Percentiles rank a stretch among this genome's conserved stretches.
Conservation (phyloP, 164 flowering plant species). For the grape (Vitis vinifera) region ASM3070453v1 NC_081807.1:11941001-11941500, state of each 20-base stretch:
- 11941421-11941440: slow-evolving; percentile 22
- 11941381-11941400: slow-evolving; percentile 12
- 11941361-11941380: slow-evolving; percentile 15
- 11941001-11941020: too few relatives aligned
- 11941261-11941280: not conserved
- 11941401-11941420: slow-evolving; percentile 13
- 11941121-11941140: too few relatives aligned
- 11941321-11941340: slow-evolving; percentile 18
- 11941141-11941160: too few relatives aligned
- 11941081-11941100: too few relatives aligned
- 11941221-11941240: not conserved
- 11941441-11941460: slow-evolving; percentile 22
- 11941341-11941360: slow-evolving; percentile 1
- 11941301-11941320: slow-evolving; percentile 16
- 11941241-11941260: not conserved
- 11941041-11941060: too few relatives aligned
- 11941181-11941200: not conserved
- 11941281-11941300: slow-evolving; percentile 5
- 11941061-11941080: too few relatives aligned
- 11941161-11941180: not conserved
- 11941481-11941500: slow-evolving; percentile 11
- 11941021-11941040: too few relatives aligned
- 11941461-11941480: slow-evolving; percentile 22
- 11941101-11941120: too few relatives aligned
- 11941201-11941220: not conserved